Base-by-base conservation (phyloP, 495 filamentous ascomycete species). In the Pyronema omphalodes region DNA sequence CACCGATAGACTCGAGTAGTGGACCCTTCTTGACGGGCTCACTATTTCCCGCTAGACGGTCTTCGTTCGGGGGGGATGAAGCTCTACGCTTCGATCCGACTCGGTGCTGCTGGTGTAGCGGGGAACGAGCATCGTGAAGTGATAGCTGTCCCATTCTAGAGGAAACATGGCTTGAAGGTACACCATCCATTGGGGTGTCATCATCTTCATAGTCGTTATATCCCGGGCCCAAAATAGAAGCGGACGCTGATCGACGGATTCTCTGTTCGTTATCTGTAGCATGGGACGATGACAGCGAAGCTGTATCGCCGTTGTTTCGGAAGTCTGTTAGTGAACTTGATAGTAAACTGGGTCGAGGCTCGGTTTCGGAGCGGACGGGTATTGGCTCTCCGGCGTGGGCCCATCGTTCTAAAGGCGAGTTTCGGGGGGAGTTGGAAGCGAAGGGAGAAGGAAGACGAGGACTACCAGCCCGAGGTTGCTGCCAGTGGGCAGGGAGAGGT, bases 1-100 rank as follows among this genome's bases (percentile, higher is more conserved):
- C 11, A 9, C 59, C 56, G 54, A 51, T 46, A 39, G 39, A 52
- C 44, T 63, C 60, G 17, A 63, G 43, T 14, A 63, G 23, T 33
- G 54, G 49, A 9, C 57, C 57, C 46, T 64, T 64, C 49, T 60
- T 64, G 37, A 54, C 64, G 9, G 61, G 57, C 12, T 64, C 62
- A n/a, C 52, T 57, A 35, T 46, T 57, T 15, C 55, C 59, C 19
- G 48, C 18, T 47, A 54, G 51, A 7, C 41, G 55, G 41, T 64
- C 61, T 6, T 64, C 62, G 53, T 61, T 58, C 7, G 62, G 61
- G 6, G 62, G 62, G 5, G 62, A 65, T 5, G 62, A 64, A 36
- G 62, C 62, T 45, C 62, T 54, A 18, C 62, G 57, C 37, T 65
- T 65, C 12, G 56, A 62, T 45, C 60, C 60, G 44, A 55, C 59